Evolutionary conservation across 2,329 filamentous ascomycete species (phyloP), one percentile per base, ranked within the genome.

Genomic region (Colletotrichum brevisporum): DNA sequence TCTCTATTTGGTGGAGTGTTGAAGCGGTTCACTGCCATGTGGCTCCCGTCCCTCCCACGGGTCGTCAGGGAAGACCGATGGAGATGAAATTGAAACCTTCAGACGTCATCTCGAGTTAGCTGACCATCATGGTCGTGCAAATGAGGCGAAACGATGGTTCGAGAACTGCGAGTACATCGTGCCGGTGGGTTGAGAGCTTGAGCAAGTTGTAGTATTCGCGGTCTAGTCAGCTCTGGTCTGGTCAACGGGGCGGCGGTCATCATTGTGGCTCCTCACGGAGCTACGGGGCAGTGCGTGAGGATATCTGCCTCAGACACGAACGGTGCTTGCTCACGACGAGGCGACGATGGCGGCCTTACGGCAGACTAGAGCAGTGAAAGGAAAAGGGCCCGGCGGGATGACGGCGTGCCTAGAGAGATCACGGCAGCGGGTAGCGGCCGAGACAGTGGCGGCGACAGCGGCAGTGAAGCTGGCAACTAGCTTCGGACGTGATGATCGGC

Each of bases 401-500:
- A 60, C 47, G 52, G 31, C 27, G 27, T 31, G 5, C 6, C 27
- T 5, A 31, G 27, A 31, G 27, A 31, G 6, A 31, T 31, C 27
- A 31, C 27, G 27, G 27, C 27, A 31, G 27, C 27, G 27, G 27
- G 27, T 9, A 31, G 27, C 27, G 6, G 5, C 27, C 27, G 27
- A 31, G 27, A 8, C 27, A 31, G 27, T 6, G 27, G 27, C 27
- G 27, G 27, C 27, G 27, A 31, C 27, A 8, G 27, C 27, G 6
- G 9, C 27, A 8, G 31, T 8, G 18, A 41, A 45, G 39, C 63
- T 54, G 43, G 16, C 43, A 41, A 0, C 9, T 41, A 27, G 64
- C 43, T 50, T 45, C 51, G 57, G 45, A 18, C 24, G 47, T 21
- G n/a, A 52, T 31, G 27, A n/a, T 55, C 63, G 56, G 63, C 3